Base-by-base conservation (phyloP, 352 stramenopile genomes). In the Globisporangium perplexum region DNA sequence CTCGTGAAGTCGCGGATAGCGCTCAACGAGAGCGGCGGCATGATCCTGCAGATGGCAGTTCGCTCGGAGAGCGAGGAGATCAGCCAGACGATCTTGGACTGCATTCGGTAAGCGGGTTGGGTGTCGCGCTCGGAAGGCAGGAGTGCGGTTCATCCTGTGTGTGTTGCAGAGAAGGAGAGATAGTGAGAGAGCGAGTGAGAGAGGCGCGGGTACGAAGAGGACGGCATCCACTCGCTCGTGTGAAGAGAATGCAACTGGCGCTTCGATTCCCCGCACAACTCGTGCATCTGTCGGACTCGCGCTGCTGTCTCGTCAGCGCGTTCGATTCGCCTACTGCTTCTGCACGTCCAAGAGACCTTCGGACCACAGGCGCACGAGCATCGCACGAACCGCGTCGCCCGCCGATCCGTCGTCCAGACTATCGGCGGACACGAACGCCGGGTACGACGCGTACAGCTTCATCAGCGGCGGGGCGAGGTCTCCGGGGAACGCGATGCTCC, bases 11-110 rank as follows among this genome's bases (percentile, higher is more conserved):
- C 93, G 33, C 96, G 98, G 82, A 89, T 99, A 74, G 82, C 80
- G 52, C 71, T 98, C 47, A 90, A 97, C 44, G 88, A 96, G 30
- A 87, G 65, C 50, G 89, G 92, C 55, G 88, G 93, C 53, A 85
- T 98, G 60, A 88, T 93, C 55, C 71, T 98, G 42, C 53, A 99
- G 85, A 98, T 99, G 80, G 96, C 93, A 18, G 95, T 99, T 24
- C 81, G 96, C 62, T 98, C 91, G 63, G 91, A 98, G 63, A 85
- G 93, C 62, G 82, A 93, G 41, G 76, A 95, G 64, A 85, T 98
- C 33, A 98, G 91, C 58, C 83, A 97, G 64, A 98, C 97, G 64
- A 96, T 99, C 39, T 93, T 97, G 62, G 95, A 98, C 62, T 98
- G 96, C 77, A 99, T 99, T 73, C 77, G 83, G 77, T 94, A 89